Evolutionary conservation across 2,329 filamentous ascomycete genomes (phyloP).

Genomic region (Apiospora pterosperma): DNA sequence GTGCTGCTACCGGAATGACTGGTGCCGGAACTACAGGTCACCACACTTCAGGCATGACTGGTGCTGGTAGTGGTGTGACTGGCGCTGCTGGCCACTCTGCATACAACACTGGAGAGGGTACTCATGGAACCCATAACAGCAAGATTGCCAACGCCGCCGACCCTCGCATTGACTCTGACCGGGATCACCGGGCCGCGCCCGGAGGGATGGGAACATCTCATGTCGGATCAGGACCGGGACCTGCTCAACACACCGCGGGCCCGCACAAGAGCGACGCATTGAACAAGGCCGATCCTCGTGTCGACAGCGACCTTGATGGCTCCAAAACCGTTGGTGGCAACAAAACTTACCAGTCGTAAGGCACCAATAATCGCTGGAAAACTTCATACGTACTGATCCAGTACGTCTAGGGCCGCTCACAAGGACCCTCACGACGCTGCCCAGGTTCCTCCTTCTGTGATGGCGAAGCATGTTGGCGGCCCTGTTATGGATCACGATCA

Average conservation of each 20-base stretch:
- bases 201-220: constrained; percentile 16
- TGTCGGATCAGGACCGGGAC: constrained; percentile 17
- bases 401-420: not conserved
- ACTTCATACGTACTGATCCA: constrained; percentile 8
- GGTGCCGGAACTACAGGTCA: constrained; percentile 18
- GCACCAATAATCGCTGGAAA: not conserved
- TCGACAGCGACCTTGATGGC: constrained; percentile 54
- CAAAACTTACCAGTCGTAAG: constrained; percentile 45
- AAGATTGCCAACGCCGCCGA: constrained; percentile 26
- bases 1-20: not conserved
- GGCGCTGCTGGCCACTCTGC: not conserved
- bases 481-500: constrained; percentile 42
- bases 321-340: constrained; percentile 52
- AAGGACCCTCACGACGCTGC: constrained; percentile 53
- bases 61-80: not conserved
- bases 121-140: constrained; percentile 27
- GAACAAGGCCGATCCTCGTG: constrained; percentile 49
- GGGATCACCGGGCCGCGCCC: constrained; percentile 26
- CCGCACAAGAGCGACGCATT: constrained; percentile 39
- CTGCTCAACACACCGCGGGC: constrained; percentile 24
- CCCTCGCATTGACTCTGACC: constrained; percentile 30
- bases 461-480: constrained; percentile 44
- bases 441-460: constrained; percentile 53
- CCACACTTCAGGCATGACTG: constrained; percentile 19
- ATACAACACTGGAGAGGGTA: constrained; percentile 11